phyloP scores from a whole-genome alignment of 148 eudicot species.

The Heliosperma pusillum region DNA sequence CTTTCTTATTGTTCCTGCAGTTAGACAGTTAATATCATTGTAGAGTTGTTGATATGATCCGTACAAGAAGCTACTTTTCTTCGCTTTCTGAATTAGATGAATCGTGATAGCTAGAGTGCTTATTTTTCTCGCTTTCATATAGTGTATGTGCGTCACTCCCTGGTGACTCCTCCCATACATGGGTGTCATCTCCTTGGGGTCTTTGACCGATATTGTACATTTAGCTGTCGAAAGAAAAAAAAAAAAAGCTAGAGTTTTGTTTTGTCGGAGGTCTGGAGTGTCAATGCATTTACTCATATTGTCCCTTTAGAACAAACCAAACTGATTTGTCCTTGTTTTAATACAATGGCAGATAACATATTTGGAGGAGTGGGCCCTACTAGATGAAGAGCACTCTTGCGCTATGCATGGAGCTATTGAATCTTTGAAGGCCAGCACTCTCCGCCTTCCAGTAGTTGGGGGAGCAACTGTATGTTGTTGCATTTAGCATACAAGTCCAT shows the following conservation, averaged over 20 bases:
- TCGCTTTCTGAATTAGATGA: no score
- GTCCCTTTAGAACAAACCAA: neutral
- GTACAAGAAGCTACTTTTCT: no score
- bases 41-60: no score
- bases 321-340: conserved; percentile 3
- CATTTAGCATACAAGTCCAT: neutral
- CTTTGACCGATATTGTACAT: no score
- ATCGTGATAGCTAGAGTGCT: no score
- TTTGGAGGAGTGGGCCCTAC: conserved; percentile 83
- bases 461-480: conserved; percentile 68
- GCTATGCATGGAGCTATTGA: conserved; percentile 85
- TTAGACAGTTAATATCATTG: no score
- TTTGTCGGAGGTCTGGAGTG: conserved; percentile 3
- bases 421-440: conserved; percentile 95
- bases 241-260: neutral
- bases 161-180: no score
- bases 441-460: conserved; percentile 93
- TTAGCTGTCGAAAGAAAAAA: neutral
- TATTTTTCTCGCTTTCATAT: no score
- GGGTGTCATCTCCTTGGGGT: no score
- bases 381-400: conserved; percentile 65
- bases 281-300: neutral
- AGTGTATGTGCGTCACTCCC: no score
- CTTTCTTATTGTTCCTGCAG: no score
- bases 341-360: conserved; percentile 46